Evolutionary conservation across 768 basidiomycete species (phyloP).

Genomic region (Suillus subaureus): DNA sequence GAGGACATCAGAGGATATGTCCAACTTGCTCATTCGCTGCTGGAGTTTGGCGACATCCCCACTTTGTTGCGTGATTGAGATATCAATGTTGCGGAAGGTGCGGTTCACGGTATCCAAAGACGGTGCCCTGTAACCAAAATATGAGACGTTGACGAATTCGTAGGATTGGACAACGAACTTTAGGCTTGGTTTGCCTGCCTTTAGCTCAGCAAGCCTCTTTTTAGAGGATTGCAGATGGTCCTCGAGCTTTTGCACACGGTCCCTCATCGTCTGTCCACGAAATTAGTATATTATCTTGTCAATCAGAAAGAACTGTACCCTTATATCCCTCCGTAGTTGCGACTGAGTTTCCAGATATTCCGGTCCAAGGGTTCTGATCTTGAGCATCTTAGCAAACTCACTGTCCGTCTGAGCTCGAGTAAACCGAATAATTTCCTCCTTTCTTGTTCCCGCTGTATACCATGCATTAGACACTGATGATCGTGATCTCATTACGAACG

Average conservation of each 20-base stretch:
- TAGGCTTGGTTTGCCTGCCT: slow-evolving; percentile 61
- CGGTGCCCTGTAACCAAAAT: slow-evolving; percentile 59
- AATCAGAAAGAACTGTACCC: slow-evolving; percentile 48
- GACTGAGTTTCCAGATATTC: slow-evolving; percentile 86
- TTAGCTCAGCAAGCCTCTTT: slow-evolving; percentile 63
- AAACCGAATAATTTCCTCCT: slow-evolving; percentile 83
- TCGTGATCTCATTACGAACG: background rate
- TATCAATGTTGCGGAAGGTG: slow-evolving; percentile 83
- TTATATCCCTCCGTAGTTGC: slow-evolving; percentile 68
- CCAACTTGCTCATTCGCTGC: slow-evolving; percentile 54
- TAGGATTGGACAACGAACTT: slow-evolving; percentile 46
- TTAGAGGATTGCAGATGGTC: slow-evolving; percentile 69
- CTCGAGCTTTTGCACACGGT: slow-evolving; percentile 80
- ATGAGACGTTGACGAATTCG: background rate
- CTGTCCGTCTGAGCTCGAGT: slow-evolving; percentile 76
- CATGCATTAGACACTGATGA: background rate
- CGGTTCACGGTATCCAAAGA: slow-evolving; percentile 82
- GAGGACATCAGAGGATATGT: slow-evolving; percentile 33
- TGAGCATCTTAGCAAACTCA: slow-evolving; percentile 76
- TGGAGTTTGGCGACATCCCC: slow-evolving; percentile 54
- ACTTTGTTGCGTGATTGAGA: slow-evolving; percentile 64
- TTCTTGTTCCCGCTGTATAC: slow-evolving; percentile 69
- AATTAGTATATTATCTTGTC: slow-evolving; percentile 11
- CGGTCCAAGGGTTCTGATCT: slow-evolving; percentile 78
- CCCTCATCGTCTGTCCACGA: slow-evolving; percentile 57